Percentiles rank a stretch among this genome's conserved stretches.
phyloP scores from a whole-genome alignment of 2,329 filamentous ascomycete species.

The Fusarium udum region DNA sequence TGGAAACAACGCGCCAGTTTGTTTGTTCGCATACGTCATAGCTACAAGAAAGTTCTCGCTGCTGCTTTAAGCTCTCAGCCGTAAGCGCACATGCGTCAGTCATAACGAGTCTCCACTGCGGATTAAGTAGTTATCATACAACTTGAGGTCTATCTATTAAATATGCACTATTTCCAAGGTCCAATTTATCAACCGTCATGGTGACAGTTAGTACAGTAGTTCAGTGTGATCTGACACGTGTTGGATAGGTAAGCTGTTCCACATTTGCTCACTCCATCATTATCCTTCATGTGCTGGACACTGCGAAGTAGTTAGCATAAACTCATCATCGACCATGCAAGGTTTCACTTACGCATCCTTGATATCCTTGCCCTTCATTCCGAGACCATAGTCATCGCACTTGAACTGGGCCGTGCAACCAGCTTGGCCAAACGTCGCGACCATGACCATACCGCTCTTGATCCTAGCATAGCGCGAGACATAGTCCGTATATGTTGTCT shows the following conservation, averaged over 20 bases:
- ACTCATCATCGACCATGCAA: too few relatives aligned
- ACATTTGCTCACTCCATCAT: constrained; percentile 22
- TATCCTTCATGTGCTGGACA: constrained; percentile 21
- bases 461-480: constrained; percentile 12
- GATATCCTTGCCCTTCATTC: constrained; percentile 29
- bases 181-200: not conserved
- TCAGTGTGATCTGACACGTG: constrained; percentile 12
- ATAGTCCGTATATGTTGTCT: constrained; percentile 15
- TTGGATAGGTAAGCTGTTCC: constrained; percentile 29
- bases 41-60: too few relatives aligned
- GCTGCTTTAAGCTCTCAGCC: too few relatives aligned
- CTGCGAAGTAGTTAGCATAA: not conserved
- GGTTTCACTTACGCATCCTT: constrained; percentile 21
- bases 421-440: constrained; percentile 17
- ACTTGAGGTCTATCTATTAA: too few relatives aligned
- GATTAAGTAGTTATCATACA: too few relatives aligned
- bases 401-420: constrained; percentile 22
- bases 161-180: too few relatives aligned
- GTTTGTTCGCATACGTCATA: too few relatives aligned
- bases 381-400: constrained; percentile 26
- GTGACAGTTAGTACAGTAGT: constrained; percentile 32
- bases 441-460: constrained; percentile 2
- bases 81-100: too few relatives aligned
- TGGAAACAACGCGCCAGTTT: too few relatives aligned
- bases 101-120: too few relatives aligned